Evolutionary conservation across 2,329 filamentous ascomycete species (phyloP).

Genomic region (Paracorniculantispora psalliotae): DNA sequence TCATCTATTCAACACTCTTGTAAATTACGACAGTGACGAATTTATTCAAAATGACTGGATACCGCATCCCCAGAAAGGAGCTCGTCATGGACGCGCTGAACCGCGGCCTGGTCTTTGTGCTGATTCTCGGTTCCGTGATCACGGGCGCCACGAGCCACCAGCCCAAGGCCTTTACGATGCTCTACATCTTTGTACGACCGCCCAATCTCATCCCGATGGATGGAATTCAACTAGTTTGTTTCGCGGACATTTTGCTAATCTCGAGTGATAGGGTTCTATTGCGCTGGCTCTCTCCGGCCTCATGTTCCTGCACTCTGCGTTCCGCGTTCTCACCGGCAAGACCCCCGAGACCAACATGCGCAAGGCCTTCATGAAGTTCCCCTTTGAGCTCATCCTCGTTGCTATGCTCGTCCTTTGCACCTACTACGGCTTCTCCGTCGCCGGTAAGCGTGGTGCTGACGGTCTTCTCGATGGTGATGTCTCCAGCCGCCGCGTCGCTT

Average conservation of each 20-base stretch:
- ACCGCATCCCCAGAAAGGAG: slow-evolving; percentile 1
- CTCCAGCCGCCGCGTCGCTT: slow-evolving; percentile 7
- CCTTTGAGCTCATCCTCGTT: slow-evolving; percentile 2
- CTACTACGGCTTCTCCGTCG: slow-evolving; percentile 6
- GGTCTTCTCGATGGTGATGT: not conserved
- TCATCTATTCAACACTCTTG: not conserved
- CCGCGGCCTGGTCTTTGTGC: not conserved
- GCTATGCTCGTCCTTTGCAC: not conserved
- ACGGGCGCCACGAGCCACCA: slow-evolving; percentile 10
- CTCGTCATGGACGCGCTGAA: slow-evolving; percentile 5
- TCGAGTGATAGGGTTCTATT: not conserved
- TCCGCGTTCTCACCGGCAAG: not conserved
- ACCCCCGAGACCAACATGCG: slow-evolving; percentile 7
- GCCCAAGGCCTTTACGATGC: slow-evolving; percentile 7
- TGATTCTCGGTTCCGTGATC: not conserved
- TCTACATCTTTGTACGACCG: slow-evolving; percentile 8
- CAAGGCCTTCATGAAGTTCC: not conserved
- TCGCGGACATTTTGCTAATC: not conserved
- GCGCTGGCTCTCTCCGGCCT: not conserved
- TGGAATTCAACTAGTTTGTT: not conserved
- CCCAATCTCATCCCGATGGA: not conserved
- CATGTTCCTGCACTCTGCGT: not conserved
- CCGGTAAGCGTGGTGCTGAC: not conserved
- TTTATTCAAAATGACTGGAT: not conserved
- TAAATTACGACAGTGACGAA: not conserved